Conservation (phyloP, 176 grass and related monocot species). For the Eleusine indica region DNA sequence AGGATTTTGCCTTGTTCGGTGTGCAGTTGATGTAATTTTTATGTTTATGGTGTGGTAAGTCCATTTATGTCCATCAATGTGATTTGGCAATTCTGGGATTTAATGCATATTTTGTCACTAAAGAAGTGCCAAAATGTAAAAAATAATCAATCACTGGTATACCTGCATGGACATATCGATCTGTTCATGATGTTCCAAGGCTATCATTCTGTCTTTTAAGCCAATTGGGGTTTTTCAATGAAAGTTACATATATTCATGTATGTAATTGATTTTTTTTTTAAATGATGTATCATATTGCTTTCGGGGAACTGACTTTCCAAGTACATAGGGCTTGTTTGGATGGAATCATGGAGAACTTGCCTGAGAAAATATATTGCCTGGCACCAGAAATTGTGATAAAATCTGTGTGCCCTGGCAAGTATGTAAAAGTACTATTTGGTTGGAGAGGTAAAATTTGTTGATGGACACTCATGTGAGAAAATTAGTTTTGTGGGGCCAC, state of each 20-base stretch:
- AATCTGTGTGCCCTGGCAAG: too few relatives aligned
- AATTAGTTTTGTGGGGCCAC: too few relatives aligned
- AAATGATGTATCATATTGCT: background rate
- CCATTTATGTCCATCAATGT: background rate
- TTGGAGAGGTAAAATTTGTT: too few relatives aligned
- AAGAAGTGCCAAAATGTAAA: background rate
- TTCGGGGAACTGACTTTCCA: slow-evolving; percentile 11
- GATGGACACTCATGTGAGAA: too few relatives aligned
- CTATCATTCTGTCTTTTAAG: background rate
- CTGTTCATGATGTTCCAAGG: slow-evolving; percentile 6
- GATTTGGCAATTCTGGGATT: background rate
- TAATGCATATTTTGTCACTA: background rate
- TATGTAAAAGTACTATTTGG: too few relatives aligned
- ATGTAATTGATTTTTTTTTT: too few relatives aligned
- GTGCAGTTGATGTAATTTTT: background rate
- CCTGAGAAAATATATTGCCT: too few relatives aligned
- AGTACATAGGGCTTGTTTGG: too few relatives aligned
- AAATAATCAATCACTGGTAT: too few relatives aligned
- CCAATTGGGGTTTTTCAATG: background rate
- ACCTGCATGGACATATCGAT: background rate
- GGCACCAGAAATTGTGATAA: too few relatives aligned
- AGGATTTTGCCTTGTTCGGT: background rate
- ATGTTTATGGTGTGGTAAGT: background rate
- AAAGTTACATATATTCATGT: background rate
- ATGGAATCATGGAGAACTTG: too few relatives aligned